Evolutionary conservation across 2,329 filamentous ascomycete genomes (phyloP), one percentile per base, ranked within the genome.

Genomic region (Xylaria sp.): DNA sequence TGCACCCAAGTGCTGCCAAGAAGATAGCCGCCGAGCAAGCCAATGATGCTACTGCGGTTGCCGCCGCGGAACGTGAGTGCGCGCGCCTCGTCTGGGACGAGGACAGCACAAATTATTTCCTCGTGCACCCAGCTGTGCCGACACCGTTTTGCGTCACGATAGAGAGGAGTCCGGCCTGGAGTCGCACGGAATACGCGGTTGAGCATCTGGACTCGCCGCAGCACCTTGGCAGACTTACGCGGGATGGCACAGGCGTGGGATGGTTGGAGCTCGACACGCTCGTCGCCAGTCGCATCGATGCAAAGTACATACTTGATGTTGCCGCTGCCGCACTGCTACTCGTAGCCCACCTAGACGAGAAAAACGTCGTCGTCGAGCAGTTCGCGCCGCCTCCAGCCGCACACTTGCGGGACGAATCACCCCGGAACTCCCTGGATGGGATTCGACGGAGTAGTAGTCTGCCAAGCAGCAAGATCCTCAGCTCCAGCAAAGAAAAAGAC

Each of bases 21-120:
- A 83, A 81, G 50, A 80, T 86, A 71, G 87, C 84, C 1, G 76
- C 86, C 1, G 84, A 87, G 59, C 79, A 81, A 30, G 75, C 86
- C 2, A 78, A 81, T 49, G 84, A 89, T 68, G 77, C 81, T 1
- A 77, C 80, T 0, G 80, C 87, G 8, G 78, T 86, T 3, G 78
- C 79, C 59, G 82, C 86, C 39, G 88, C 88, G 0, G 84, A 89
- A 70, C 80, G 82, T 37, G 88, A 91, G 73, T 86, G 84, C 66
- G 89, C 85, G 23, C 80, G 86, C 2, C 80, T 92, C 1, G 83
- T 89, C n/a, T 91, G 87, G 83, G 85, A 88, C 68, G 81, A 83
- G 35, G 85, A 88, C 68, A 80, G 76, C 59, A 72, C 74, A 4
- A 80, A 76, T 66, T 80, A 86, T 71, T 88, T 83, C 70, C 76